phyloP scores from a whole-genome alignment of 805 yeast species.

The Suhomyces vadensis region DNA sequence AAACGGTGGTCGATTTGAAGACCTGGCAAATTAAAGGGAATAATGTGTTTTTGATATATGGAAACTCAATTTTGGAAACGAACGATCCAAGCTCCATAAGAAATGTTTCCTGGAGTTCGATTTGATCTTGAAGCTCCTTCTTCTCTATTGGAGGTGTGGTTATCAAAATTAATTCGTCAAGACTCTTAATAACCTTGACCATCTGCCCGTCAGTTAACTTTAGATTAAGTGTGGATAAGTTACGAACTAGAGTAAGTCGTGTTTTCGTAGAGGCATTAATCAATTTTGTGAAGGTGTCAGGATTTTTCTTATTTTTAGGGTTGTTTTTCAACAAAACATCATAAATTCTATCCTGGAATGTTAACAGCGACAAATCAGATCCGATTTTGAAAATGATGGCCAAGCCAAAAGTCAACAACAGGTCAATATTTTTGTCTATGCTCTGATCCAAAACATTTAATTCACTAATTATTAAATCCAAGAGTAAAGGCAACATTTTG shows the following conservation, averaged over 20 bases:
- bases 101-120: slow-evolving; percentile 52
- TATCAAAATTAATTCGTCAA: slow-evolving; percentile 38
- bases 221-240: slow-evolving; percentile 47
- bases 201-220: slow-evolving; percentile 57
- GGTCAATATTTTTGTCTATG: slow-evolving; percentile 32
- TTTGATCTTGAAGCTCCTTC: slow-evolving; percentile 32
- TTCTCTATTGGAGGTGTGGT: slow-evolving; percentile 24
- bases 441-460: slow-evolving; percentile 20
- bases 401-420: slow-evolving; percentile 48
- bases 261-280: slow-evolving; percentile 33
- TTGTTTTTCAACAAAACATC: slow-evolving; percentile 40
- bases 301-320: slow-evolving; percentile 22
- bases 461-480: slow-evolving; percentile 51
- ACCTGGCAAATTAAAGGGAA: slow-evolving; percentile 70
- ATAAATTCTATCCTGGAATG: slow-evolving; percentile 72
- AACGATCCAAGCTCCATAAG: slow-evolving; percentile 44
- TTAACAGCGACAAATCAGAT: slow-evolving; percentile 63
- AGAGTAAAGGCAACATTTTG: slow-evolving; percentile 72
- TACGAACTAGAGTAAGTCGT: slow-evolving; percentile 39
- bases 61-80: slow-evolving; percentile 56
- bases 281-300: slow-evolving; percentile 25
- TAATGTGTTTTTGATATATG: slow-evolving; percentile 71
- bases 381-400: slow-evolving; percentile 65
- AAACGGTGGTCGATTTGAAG: slow-evolving; percentile 81
- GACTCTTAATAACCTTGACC: slow-evolving; percentile 46